Evolutionary conservation across 306 rosid species (phyloP).

Genomic region (Astragalus glycyphyllos): DNA sequence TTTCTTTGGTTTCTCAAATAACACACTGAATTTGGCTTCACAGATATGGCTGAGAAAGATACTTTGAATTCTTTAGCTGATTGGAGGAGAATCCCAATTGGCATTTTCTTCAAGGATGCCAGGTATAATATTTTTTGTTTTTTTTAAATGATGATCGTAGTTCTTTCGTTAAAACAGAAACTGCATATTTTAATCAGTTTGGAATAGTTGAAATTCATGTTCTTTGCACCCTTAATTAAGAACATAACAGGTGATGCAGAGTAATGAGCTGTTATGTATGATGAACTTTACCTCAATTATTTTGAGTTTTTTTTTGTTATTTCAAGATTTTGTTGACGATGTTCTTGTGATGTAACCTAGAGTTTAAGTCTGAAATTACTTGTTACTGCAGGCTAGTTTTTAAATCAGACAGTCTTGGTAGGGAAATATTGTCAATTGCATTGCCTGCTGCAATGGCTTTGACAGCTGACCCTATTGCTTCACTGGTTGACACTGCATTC

Average conservation of each 20-base stretch:
- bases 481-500: slow-evolving; percentile 91
- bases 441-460: slow-evolving; percentile 91
- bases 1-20: slow-evolving; percentile 34
- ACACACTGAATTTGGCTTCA: slow-evolving; percentile 35
- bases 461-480: slow-evolving; percentile 95
- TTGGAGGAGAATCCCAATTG: slow-evolving; percentile 56
- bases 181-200: background rate
- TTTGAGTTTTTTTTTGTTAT: slow-evolving; percentile 14
- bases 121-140: slow-evolving; percentile 54
- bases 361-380: slow-evolving; percentile 33
- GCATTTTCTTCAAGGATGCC: slow-evolving; percentile 68
- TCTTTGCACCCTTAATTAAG: background rate
- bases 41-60: slow-evolving; percentile 61
- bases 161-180: background rate
- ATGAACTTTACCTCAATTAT: background rate
- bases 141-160: background rate
- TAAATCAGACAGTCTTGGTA: slow-evolving; percentile 69
- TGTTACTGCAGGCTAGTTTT: slow-evolving; percentile 46
- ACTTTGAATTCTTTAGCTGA: slow-evolving; percentile 50
- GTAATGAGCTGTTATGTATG: background rate
- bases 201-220: background rate
- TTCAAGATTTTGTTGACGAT: background rate
- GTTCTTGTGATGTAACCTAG: background rate
- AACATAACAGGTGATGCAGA: background rate
- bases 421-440: slow-evolving; percentile 81